A percentile compares a stretch with the other conserved stretches of the same genome.
Conservation (phyloP, 139 green algal species). For the Volvox africanus region DNA sequence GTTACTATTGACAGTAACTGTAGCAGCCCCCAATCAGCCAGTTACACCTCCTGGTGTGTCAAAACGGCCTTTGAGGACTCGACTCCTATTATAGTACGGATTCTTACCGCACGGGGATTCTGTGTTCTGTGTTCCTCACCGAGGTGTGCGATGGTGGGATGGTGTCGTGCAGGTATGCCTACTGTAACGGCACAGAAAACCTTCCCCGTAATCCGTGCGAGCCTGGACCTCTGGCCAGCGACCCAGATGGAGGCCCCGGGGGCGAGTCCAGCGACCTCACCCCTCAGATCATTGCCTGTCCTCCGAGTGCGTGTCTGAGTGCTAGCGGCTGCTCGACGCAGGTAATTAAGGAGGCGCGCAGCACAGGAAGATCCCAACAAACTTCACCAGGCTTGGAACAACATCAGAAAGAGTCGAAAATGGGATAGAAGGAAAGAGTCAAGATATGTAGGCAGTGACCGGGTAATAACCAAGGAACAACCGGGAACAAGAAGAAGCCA, state of each 20-base stretch:
- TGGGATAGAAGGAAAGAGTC: background rate
- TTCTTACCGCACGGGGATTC: no score
- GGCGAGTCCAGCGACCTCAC: background rate
- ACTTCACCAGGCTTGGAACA: background rate
- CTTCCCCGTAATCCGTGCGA: slow-evolving; percentile 1
- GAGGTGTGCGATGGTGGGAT: no score
- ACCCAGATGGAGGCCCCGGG: slow-evolving; percentile 12
- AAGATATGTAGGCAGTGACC: background rate
- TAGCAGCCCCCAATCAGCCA: no score
- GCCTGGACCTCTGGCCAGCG: slow-evolving; percentile 9
- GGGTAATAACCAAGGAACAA: background rate
- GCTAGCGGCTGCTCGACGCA: background rate
- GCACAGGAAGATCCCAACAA: no score
- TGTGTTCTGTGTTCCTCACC: no score
- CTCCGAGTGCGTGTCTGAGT: background rate
- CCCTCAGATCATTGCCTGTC: slow-evolving; percentile 24
- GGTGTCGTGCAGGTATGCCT: background rate
- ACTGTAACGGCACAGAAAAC: slow-evolving; percentile 5
- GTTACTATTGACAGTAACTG: no score
- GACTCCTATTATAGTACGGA: no score
- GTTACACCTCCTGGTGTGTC: no score
- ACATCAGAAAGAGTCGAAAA: background rate
- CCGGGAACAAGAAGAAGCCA: background rate
- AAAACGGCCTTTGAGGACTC: no score
- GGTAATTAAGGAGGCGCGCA: background rate